Percentiles rank a stretch among this genome's conserved stretches.
phyloP scores from a whole-genome alignment of 768 basidiomycete species.

The Tylopilus sp. region DNA sequence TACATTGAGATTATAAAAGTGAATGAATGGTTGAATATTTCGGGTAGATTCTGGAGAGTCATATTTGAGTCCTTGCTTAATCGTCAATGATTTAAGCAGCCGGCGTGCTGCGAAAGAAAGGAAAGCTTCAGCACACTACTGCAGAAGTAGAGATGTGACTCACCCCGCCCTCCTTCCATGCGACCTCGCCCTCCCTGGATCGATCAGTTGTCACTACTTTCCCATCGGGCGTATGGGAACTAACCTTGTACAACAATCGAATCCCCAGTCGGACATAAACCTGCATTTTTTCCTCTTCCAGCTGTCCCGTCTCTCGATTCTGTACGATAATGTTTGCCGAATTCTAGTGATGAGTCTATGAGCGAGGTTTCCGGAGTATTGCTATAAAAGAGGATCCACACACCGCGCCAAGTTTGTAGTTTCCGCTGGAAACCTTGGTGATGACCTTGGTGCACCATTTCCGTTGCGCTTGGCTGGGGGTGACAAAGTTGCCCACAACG shows the following conservation, averaged over 20 bases:
- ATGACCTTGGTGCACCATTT: conserved; percentile 96
- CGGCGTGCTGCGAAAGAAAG: conserved; percentile 53
- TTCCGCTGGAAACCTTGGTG: conserved; percentile 79
- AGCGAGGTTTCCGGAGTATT: neutral
- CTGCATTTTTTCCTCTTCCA: conserved; percentile 99
- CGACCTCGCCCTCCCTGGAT: conserved; percentile 71
- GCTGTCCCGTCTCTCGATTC: conserved; percentile 83
- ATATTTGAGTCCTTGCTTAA: conserved; percentile 94
- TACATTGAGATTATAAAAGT: conserved; percentile 82
- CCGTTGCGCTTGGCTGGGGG: conserved; percentile 89
- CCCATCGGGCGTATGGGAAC: too few species aligned
- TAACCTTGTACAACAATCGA: conserved; percentile 80
- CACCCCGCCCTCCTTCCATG: conserved; percentile 88
- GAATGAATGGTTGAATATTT: conserved; percentile 85
- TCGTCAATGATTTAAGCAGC: conserved; percentile 84
- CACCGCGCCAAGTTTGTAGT: conserved; percentile 88
- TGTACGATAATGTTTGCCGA: conserved; percentile 98
- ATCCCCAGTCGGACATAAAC: conserved; percentile 92
- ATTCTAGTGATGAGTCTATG: conserved; percentile 50
- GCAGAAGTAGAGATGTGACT: conserved; percentile 17
- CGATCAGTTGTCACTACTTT: neutral
- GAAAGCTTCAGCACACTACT: neutral
- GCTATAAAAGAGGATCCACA: conserved; percentile 19
- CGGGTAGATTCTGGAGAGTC: conserved; percentile 79
- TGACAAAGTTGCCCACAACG: conserved; percentile 92